These are phyloP conservation scores for Galeopsis tetrahit DNA, from an alignment of 257 asterid genomes.

Conservation along the genomic window DNA sequence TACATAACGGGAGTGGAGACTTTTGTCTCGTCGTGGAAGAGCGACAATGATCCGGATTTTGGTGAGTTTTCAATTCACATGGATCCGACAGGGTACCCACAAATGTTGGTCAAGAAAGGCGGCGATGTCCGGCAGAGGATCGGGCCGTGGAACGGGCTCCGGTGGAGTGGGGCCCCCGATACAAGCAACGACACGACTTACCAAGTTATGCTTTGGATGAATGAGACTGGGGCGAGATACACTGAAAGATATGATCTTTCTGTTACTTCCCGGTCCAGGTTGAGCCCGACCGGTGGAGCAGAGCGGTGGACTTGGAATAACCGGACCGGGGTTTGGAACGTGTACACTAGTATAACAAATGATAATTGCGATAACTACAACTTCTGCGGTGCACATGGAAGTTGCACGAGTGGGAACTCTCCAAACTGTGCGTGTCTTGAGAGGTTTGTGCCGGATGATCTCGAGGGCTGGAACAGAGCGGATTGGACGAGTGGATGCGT, in stretches of 20 bases:
- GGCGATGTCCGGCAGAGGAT: not conserved
- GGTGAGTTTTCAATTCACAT: not conserved
- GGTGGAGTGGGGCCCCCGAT: conserved; percentile 4
- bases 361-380: conserved; percentile 48
- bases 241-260: conserved; percentile 17
- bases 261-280: conserved; percentile 14
- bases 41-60: not conserved
- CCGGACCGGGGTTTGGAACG: conserved; percentile 33
- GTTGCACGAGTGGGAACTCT: conserved; percentile 35
- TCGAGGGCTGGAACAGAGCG: conserved; percentile 13
- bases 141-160: conserved; percentile 16
- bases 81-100: conserved; percentile 16
- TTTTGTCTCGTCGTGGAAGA: not conserved
- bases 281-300: conserved; percentile 28
- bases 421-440: conserved; percentile 47
- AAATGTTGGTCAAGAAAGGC: not conserved
- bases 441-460: conserved; percentile 38
- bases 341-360: conserved; percentile 1
- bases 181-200: not conserved
- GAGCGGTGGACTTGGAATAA: conserved; percentile 37
- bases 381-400: conserved; percentile 47
- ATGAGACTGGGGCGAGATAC: not conserved
- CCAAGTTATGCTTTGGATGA: not conserved
- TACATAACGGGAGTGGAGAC: not conserved
- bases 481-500: too few species aligned